These are phyloP conservation scores for Penicillium cataractarum DNA, from an alignment of 495 filamentous ascomycete species.

Conservation along the genomic window DNA sequence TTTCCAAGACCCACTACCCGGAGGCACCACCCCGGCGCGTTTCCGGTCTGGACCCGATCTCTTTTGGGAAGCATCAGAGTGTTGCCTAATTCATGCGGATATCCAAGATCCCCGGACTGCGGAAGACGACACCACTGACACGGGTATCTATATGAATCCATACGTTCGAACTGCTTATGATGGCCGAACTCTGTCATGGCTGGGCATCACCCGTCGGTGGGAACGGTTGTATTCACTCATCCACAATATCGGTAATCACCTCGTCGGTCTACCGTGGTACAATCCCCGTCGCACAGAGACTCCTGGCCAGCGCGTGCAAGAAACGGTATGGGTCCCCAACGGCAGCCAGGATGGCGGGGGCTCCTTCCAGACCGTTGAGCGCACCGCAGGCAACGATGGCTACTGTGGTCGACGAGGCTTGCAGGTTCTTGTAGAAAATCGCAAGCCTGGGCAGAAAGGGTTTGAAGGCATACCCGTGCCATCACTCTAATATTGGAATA, in stretches of 20 bases:
- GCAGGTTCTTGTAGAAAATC: conserved; percentile 58
- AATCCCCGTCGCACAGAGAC: conserved; percentile 60
- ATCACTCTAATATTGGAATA: conserved; percentile 9
- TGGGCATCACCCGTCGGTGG: conserved; percentile 57
- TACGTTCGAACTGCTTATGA: conserved; percentile 72
- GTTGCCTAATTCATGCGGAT: conserved; percentile 77
- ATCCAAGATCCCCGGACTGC: conserved; percentile 51
- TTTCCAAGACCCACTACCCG: conserved; percentile 44
- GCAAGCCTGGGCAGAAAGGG: conserved; percentile 52
- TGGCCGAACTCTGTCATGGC: conserved; percentile 54
- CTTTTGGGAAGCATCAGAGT: conserved; percentile 79
- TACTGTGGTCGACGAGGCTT: conserved; percentile 62
- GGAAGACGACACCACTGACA: conserved; percentile 46
- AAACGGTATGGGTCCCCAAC: conserved; percentile 57
- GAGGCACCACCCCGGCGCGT: conserved; percentile 50
- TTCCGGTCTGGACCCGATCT: conserved; percentile 67
- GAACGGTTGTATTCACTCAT: conserved; percentile 61
- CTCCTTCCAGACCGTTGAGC: conserved; percentile 46
- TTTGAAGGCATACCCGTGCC: conserved; percentile 53
- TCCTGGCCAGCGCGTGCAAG: conserved; percentile 55
- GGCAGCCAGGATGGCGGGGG: conserved; percentile 32
- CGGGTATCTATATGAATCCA: conserved; percentile 71
- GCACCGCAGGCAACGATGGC: conserved; percentile 52
- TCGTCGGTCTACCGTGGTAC: conserved; percentile 56
- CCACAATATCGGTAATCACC: conserved; percentile 56